Conservation (phyloP, 768 basidiomycete genomes). For the Gymnopilus junonius region DNA sequence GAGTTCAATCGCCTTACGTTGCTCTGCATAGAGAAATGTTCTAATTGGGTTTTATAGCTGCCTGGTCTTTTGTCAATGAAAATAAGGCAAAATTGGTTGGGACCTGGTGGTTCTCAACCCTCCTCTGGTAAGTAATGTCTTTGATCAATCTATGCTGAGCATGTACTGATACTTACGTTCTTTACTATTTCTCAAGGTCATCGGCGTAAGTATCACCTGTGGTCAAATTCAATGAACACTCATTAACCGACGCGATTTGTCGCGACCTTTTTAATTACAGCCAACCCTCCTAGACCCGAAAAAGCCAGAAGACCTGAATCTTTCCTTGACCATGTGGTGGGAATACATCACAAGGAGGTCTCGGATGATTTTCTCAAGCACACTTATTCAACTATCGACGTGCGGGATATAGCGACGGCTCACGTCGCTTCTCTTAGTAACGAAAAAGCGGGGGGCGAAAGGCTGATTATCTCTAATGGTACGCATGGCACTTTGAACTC, state of each 20-base stretch:
- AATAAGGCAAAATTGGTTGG: conserved; percentile 48
- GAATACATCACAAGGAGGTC: conserved; percentile 23
- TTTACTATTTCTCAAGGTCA: neutral
- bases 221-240: conserved; percentile 15
- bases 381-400: conserved; percentile 44
- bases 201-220: conserved; percentile 5
- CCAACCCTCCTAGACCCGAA: conserved; percentile 37
- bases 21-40: neutral
- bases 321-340: conserved; percentile 22
- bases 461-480: conserved; percentile 53
- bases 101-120: conserved; percentile 59
- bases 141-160: neutral
- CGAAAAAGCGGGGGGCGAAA: conserved; percentile 55
- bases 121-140: conserved; percentile 29
- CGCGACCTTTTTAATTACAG: conserved; percentile 11
- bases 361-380: conserved; percentile 16
- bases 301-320: conserved; percentile 16
- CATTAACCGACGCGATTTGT: conserved; percentile 24
- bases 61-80: conserved; percentile 45
- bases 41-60: conserved; percentile 27
- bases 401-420: conserved; percentile 58
- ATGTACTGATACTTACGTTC: neutral
- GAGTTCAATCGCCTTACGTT: neutral
- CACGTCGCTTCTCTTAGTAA: conserved; percentile 56
- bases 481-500: neutral